phyloP scores from a whole-genome alignment of 208 protist species.

The Acanthamoeba healyi region DNA sequence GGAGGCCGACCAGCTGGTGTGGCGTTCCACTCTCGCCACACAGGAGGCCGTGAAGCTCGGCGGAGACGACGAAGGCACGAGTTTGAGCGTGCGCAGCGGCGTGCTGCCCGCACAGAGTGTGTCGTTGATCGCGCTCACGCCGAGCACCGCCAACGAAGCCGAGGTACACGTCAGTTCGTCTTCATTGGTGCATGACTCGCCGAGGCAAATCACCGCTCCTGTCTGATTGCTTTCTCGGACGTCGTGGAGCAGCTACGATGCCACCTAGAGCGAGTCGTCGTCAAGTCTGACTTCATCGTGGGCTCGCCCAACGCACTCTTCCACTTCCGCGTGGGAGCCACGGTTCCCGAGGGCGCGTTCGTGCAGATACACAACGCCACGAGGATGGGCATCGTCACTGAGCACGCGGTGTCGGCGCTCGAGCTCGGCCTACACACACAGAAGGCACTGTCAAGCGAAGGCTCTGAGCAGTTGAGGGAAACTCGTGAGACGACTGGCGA shows the following conservation, averaged over 20 bases:
- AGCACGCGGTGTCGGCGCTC: not conserved
- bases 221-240: not conserved
- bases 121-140: not conserved
- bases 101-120: not conserved
- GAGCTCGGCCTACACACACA: not conserved
- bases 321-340: not conserved
- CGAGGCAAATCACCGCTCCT: not conserved
- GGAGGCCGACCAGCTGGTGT: constrained; percentile 1
- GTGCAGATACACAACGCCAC: constrained; percentile 26
- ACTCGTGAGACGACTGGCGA: not conserved
- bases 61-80: not conserved
- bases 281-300: constrained; percentile 21
- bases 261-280: not conserved
- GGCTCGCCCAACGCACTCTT: not conserved
- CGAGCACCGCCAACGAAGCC: not conserved
- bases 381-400: not conserved
- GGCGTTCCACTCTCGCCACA: not conserved
- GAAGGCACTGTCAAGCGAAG: not conserved
- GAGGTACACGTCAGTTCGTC: not conserved
- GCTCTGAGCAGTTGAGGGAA: not conserved
- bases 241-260: not conserved
- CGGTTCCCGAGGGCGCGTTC: not conserved
- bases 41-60: not conserved
- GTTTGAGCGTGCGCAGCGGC: not conserved
- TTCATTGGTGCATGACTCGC: too few relatives aligned